Percentiles rank a stretch among this genome's conserved stretches.
Evolutionary conservation across 2,329 filamentous ascomycete genomes (phyloP).

Genomic region (Coniella lustricola): DNA sequence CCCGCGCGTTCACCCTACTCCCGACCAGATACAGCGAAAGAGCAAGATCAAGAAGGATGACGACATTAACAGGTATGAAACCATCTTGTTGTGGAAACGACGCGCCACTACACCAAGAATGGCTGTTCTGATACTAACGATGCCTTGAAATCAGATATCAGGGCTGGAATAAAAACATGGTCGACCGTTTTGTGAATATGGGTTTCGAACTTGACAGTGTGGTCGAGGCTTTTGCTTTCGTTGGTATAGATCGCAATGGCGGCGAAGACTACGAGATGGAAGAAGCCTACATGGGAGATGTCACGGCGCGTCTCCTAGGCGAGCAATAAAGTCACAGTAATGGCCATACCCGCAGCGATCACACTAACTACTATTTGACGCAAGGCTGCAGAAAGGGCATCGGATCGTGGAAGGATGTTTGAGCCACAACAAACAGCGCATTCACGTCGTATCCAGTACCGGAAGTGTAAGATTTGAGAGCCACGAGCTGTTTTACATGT

Average conservation of each 20-base stretch:
- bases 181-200: conserved; percentile 83
- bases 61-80: conserved; percentile 42
- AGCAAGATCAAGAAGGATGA: conserved; percentile 45
- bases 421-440: no score
- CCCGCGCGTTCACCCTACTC: conserved; percentile 39
- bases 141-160: conserved; percentile 53
- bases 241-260: conserved; percentile 71
- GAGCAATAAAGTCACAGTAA: conserved; percentile 46
- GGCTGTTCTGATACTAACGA: conserved; percentile 9
- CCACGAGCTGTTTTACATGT: no score
- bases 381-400: no score
- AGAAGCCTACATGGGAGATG: conserved; percentile 82
- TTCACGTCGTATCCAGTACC: no score
- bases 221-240: conserved; percentile 72
- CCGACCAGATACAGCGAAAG: conserved; percentile 37
- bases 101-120: no score
- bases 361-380: no score
- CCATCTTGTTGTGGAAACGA: no score
- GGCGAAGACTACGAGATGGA: conserved; percentile 82
- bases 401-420: no score
- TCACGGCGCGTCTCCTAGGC: conserved; percentile 76
- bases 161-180: conserved; percentile 77
- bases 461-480: no score
- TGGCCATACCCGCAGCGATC: no score
- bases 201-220: conserved; percentile 85